Conservation (phyloP, 129 eudicot species). For the Flaveria trinervia region DNA sequence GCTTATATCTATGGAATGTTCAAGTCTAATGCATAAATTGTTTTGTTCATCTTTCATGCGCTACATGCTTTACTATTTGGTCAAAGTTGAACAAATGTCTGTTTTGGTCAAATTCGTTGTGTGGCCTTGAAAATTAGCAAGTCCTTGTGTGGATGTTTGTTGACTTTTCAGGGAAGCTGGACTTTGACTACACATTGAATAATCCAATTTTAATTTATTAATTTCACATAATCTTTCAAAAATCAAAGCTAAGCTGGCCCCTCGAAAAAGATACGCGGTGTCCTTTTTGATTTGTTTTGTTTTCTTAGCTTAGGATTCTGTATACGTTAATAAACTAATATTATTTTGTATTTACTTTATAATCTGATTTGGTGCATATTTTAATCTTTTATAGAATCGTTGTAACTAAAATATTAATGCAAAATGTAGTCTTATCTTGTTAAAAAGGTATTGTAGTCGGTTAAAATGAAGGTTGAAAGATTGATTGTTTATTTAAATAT, state of each 20-base stretch:
- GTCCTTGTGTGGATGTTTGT: constrained; percentile 19
- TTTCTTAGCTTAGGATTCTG: constrained; percentile 33
- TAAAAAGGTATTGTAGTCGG: not conserved
- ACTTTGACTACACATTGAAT: constrained; percentile 17
- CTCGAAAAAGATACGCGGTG: constrained; percentile 29
- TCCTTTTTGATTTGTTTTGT: constrained; percentile 30
- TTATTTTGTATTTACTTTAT: not conserved
- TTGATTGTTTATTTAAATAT: no score
- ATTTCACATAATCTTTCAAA: constrained; percentile 18
- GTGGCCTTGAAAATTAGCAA: constrained; percentile 15
- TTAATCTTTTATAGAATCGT: not conserved
- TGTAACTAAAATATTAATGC: not conserved
- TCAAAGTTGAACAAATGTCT: not conserved
- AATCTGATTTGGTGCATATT: constrained; percentile 5
- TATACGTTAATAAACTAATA: constrained; percentile 15
- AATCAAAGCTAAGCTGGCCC: constrained; percentile 13
- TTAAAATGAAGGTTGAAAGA: not conserved
- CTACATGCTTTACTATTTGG: not conserved
- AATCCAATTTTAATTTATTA: constrained; percentile 25
- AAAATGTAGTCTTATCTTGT: not conserved
- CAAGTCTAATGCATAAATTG: not conserved
- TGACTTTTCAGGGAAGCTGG: constrained; percentile 22
- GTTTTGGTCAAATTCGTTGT: constrained; percentile 9
- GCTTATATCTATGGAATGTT: not conserved
- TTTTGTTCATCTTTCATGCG: not conserved